Evolutionary conservation across 495 filamentous ascomycete species (phyloP), one percentile per base, ranked within the genome.

Genomic region (Xylaria venustula): DNA sequence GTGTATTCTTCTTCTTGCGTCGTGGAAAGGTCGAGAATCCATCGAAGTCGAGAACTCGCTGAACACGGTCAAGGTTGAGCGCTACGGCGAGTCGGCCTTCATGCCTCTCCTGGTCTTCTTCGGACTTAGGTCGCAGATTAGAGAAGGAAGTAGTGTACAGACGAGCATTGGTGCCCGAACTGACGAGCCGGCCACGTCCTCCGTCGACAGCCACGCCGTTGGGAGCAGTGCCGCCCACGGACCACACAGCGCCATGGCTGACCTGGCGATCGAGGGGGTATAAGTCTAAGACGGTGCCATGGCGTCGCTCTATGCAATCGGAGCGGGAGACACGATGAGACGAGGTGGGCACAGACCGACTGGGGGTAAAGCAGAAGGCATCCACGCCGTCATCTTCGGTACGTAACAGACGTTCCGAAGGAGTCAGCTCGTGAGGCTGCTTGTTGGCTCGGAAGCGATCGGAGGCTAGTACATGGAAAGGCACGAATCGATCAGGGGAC

Each of bases 61-160:
- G 75, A 30, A 82, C 75, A 53, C 83, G 85, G 67, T 98, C 89
- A 58, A 98, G 79, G n/a, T 90, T 87, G 17, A 97, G 80, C 4
- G 94, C 94, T 36, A 89, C 74, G 8, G 95, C 94, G 37, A 98
- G 67, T 17, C 94, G 85, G 36, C 83, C 83, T 64, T 92, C 86
- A 66, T 95, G 88, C 47, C 81, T 86, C 48, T 88, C 85, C 7
- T 77, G 76, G 23, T 81, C 77, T n/a, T 73, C 71, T 42, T 75
- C 72, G 2, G 80, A 79, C 19, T 71, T 77, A 20, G 75, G 73
- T 30, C 61, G 67, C 1, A 64, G 40, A 12, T 64, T 73, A 1
- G 88, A 73, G 61, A 94, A 94, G 22, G 82, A 78, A 40, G 89
- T 90, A 2, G 81, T 82, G 66, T 89, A 91, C 45, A 90, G 81